Conservation (phyloP, 1,139 yeast species). For the Suhomyces bokatorum region DNA sequence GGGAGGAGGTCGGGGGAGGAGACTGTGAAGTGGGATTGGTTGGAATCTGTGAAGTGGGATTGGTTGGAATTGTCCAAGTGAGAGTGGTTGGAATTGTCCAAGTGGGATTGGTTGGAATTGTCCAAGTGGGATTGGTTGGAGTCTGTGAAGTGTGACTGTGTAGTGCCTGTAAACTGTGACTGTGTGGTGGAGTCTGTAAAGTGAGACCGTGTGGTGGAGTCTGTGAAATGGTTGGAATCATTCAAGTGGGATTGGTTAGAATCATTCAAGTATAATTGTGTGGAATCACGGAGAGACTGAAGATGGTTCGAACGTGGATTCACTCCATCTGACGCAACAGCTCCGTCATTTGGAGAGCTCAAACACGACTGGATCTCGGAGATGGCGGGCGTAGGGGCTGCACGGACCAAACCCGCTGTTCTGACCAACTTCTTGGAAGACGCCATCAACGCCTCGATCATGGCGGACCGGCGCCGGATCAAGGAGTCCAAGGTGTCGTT, state of each 20-base stretch:
- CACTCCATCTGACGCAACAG: no score
- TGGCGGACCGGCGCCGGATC: conserved; percentile 26
- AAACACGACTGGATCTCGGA: conserved; percentile 33
- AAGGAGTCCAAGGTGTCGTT: conserved; percentile 28
- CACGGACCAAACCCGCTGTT: conserved; percentile 7
- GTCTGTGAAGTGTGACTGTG: no score
- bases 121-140: no score
- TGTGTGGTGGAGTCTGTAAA: neutral
- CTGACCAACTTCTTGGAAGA: conserved; percentile 17
- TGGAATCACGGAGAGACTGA: no score
- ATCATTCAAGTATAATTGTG: no score
- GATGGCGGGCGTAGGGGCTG: conserved; percentile 14
- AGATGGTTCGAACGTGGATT: no score
- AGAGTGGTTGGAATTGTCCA: no score
- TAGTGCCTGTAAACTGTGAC: conserved; percentile 17
- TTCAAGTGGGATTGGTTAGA: no score
- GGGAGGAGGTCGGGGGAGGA: conserved; percentile 20
- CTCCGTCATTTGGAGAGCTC: conserved; percentile 17
- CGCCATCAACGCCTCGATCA: conserved; percentile 27
- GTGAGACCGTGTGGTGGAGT: no score
- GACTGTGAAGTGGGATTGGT: conserved; percentile 16
- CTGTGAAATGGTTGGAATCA: no score
- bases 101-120: no score
- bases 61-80: no score
- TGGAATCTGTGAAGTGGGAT: neutral